Evolutionary conservation across 805 yeast species (phyloP).

Genomic region (Pichia paraexigua): DNA sequence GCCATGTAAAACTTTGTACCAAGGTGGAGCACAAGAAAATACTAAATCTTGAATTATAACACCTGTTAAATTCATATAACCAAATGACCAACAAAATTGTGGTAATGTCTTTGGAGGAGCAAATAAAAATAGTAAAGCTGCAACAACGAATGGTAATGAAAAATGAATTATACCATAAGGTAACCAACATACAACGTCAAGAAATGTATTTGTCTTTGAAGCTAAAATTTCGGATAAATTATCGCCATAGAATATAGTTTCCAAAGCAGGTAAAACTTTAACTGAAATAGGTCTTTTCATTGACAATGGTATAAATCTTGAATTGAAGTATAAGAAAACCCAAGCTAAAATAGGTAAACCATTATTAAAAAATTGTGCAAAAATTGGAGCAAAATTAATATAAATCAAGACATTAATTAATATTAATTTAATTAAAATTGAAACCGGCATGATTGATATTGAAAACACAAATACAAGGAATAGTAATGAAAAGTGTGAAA

Average conservation of each 20-base stretch:
- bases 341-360: slow-evolving; percentile 83
- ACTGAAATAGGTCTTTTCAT: slow-evolving; percentile 85
- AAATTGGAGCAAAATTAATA: slow-evolving; percentile 56
- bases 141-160: slow-evolving; percentile 82
- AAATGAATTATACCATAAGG: slow-evolving; percentile 92
- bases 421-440: slow-evolving; percentile 13
- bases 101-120: slow-evolving; percentile 86
- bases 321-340: slow-evolving; percentile 76
- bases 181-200: slow-evolving; percentile 86
- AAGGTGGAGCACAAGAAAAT: slow-evolving; percentile 95
- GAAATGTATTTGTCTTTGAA: slow-evolving; percentile 51
- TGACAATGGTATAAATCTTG: slow-evolving; percentile 61
- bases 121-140: slow-evolving; percentile 69
- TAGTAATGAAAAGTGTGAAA: slow-evolving; percentile 16
- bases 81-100: slow-evolving; percentile 86
- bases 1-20: slow-evolving; percentile 85
- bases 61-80: slow-evolving; percentile 85
- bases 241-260: slow-evolving; percentile 89
- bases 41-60: slow-evolving; percentile 65
- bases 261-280: slow-evolving; percentile 85
- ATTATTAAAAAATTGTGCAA: slow-evolving; percentile 76
- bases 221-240: slow-evolving; percentile 82
- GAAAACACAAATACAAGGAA: slow-evolving; percentile 18
- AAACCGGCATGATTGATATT: slow-evolving; percentile 18
- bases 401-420: slow-evolving; percentile 9